Evolutionary conservation across 192 early-diverging fungal species (phyloP).

Genomic region (Chytriomyces hyalinus): DNA sequence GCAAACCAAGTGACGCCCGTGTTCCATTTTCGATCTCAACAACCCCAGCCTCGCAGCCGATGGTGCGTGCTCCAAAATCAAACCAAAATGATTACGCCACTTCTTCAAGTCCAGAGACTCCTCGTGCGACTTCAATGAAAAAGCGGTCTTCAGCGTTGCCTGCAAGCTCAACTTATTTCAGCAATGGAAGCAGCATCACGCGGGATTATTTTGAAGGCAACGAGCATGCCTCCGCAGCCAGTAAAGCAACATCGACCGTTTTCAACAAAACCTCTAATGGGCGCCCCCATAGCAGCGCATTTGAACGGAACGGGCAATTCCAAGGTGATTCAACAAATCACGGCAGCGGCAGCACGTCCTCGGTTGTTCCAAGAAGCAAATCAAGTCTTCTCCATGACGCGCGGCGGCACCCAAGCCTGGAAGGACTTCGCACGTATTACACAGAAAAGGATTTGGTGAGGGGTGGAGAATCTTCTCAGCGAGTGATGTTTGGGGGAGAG

Average conservation of each 20-base stretch:
- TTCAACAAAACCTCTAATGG: too few relatives aligned
- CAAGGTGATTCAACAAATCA: too few relatives aligned
- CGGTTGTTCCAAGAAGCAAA: not conserved
- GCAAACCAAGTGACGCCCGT: not conserved
- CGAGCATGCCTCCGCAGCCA: too few relatives aligned
- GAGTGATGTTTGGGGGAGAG: constrained; percentile 21
- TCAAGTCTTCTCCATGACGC: not conserved
- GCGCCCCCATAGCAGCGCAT: not conserved
- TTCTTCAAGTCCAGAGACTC: constrained; percentile 10
- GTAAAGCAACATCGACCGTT: too few relatives aligned
- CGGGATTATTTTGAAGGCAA: not conserved
- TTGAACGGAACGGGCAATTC: not conserved
- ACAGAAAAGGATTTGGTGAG: constrained; percentile 33
- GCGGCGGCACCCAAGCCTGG: constrained; percentile 12
- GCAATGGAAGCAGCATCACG: not conserved
- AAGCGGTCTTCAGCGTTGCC: not conserved
- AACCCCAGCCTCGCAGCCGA: constrained; percentile 25
- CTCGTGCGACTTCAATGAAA: not conserved
- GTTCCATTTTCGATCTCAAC: not conserved
- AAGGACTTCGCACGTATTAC: constrained; percentile 33
- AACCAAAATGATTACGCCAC: not conserved
- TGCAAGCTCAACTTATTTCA: not conserved
- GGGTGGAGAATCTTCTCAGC: constrained; percentile 17
- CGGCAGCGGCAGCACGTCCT: not conserved
- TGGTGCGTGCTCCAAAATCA: constrained; percentile 8